Percentiles rank a stretch among this genome's conserved stretches.
These are phyloP conservation scores for Cucurbita maxima DNA, from an alignment of 306 rosid species.

Conservation along the genomic window DNA sequence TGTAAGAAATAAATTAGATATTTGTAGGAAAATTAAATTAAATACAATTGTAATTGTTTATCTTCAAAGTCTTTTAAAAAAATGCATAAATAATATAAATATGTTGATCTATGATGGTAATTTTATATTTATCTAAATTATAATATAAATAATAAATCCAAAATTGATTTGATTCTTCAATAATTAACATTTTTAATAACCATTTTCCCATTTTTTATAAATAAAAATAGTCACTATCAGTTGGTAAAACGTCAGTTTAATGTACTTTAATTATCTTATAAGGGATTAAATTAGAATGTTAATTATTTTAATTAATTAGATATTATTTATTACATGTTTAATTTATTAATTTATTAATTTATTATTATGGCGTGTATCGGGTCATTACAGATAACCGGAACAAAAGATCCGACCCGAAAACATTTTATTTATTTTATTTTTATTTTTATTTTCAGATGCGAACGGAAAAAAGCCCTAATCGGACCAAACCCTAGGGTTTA, in stretches of 20 bases:
- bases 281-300: not conserved
- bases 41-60: no score
- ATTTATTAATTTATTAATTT: no score
- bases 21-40: no score
- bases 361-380: not conserved
- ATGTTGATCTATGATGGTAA: no score
- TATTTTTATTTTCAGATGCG: not conserved
- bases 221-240: not conserved
- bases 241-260: not conserved
- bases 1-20: no score
- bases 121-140: no score
- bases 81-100: no score
- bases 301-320: not conserved
- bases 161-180: not conserved
- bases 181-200: no score
- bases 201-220: not conserved
- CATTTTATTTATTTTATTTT: not conserved
- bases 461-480: slow-evolving; percentile 38
- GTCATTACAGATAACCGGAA: not conserved
- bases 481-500: slow-evolving; percentile 31
- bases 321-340: no score
- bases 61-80: no score
- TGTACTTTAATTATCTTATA: not conserved
- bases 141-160: no score
- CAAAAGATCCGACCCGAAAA: not conserved